Evolutionary conservation across 495 filamentous ascomycete genomes (phyloP).

Genomic region (Lophiotrema nucula): DNA sequence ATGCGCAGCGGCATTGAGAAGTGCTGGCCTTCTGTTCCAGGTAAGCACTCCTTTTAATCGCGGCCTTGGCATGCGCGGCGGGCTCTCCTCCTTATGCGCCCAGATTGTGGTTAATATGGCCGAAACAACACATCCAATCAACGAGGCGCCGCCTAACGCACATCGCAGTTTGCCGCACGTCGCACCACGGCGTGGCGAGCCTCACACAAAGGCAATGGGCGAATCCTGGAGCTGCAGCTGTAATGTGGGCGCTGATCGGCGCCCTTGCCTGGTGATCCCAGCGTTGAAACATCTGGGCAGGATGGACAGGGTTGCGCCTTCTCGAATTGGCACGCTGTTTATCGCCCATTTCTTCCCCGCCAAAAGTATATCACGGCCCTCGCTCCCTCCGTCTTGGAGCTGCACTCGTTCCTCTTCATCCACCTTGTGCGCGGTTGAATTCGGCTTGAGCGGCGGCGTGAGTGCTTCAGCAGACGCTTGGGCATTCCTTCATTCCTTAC

Average conservation of each 20-base stretch:
- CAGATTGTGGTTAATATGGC: slow-evolving; percentile 28
- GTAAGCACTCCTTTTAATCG: not conserved
- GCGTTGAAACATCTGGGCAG: slow-evolving; percentile 2
- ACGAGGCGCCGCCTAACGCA: not conserved
- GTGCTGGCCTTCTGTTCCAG: not conserved
- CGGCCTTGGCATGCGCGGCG: not conserved
- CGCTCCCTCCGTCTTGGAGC: not conserved
- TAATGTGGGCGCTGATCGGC: not conserved
- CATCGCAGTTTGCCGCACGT: slow-evolving; percentile 4
- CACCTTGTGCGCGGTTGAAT: not conserved
- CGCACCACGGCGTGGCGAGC: slow-evolving; percentile 10
- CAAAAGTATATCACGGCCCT: not conserved
- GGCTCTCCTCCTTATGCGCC: not conserved
- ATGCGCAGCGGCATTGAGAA: not conserved
- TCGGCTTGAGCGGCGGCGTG: not conserved
- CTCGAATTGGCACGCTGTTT: not conserved
- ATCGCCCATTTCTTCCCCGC: not conserved
- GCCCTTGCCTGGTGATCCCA: slow-evolving; percentile 19
- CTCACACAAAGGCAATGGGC: not conserved
- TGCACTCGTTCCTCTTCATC: not conserved
- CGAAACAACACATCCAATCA: slow-evolving; percentile 21
- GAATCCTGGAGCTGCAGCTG: slow-evolving; percentile 21
- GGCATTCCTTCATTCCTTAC: not conserved
- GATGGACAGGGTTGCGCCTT: not conserved
- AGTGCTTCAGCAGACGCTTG: not conserved